phyloP scores from a whole-genome alignment of 768 basidiomycete genomes.

The Tricholoma bakamatsutake region DNA sequence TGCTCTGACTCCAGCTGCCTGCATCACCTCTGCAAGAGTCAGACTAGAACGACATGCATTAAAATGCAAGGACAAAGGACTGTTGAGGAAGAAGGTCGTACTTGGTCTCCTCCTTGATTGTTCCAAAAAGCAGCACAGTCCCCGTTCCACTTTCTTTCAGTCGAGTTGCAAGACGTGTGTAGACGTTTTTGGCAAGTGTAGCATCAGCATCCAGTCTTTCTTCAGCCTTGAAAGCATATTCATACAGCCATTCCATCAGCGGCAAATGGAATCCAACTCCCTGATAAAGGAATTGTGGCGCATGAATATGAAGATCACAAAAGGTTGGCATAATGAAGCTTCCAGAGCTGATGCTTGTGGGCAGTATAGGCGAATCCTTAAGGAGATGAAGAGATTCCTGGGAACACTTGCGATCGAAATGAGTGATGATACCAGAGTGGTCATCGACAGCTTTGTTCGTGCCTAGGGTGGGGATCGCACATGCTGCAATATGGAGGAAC shows the following conservation, averaged over 20 bases:
- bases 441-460: conserved; percentile 15
- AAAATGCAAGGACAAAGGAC: neutral
- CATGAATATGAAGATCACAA: conserved; percentile 81
- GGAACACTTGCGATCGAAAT: conserved; percentile 36
- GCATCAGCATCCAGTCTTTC: conserved; percentile 62
- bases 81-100: conserved; percentile 21
- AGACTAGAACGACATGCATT: conserved; percentile 38
- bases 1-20: conserved; percentile 62
- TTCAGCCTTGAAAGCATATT: conserved; percentile 81
- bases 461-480: neutral
- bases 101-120: conserved; percentile 81
- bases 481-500: neutral
- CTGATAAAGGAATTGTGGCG: conserved; percentile 85
- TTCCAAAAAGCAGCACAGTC: conserved; percentile 75
- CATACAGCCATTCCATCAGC: conserved; percentile 78
- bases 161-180: conserved; percentile 58
- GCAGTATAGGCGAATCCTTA: conserved; percentile 11
- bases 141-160: conserved; percentile 74
- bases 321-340: conserved; percentile 75
- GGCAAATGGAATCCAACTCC: conserved; percentile 84
- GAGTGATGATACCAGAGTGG: conserved; percentile 43
- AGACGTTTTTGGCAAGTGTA: conserved; percentile 58
- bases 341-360: conserved; percentile 38
- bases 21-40: conserved; percentile 74
- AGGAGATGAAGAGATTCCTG: conserved; percentile 30